These are phyloP conservation scores for Populus tremula DNA, from an alignment of 345 rosid genomes.

Conservation along the genomic window DNA sequence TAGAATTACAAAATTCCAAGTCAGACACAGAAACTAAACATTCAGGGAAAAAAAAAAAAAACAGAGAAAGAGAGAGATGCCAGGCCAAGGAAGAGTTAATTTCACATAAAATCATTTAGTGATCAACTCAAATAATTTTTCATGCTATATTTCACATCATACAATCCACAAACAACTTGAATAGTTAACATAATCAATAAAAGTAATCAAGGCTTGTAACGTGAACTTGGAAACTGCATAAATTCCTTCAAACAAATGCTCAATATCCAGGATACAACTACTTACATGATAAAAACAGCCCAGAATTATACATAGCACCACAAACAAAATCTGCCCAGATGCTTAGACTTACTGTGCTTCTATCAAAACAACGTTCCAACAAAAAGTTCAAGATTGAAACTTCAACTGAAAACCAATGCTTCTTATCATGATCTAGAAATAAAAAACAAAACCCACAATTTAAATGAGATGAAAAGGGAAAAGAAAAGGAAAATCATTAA, in stretches of 20 bases:
- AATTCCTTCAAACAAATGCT: neutral
- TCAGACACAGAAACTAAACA: conserved; percentile 19
- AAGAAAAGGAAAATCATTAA: neutral
- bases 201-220: neutral
- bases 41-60: neutral
- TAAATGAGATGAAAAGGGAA: neutral
- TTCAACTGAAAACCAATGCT: neutral
- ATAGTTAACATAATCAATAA: neutral
- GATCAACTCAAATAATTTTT: neutral
- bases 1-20: conserved; percentile 29
- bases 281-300: neutral
- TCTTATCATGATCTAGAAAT: neutral
- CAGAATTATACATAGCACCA: neutral
- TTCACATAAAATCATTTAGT: neutral
- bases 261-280: neutral
- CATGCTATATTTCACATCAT: conserved; percentile 2
- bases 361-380: neutral
- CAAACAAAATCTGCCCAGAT: neutral
- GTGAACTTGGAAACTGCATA: neutral
- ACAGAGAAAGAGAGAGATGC: neutral
- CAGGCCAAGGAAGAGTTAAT: neutral
- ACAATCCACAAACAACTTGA: neutral
- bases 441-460: neutral
- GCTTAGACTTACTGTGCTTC: neutral
- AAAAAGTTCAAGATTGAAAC: neutral